These are phyloP conservation scores for Tetrahymena malaccensis DNA, from an alignment of 73 alveolate species.

Conservation along the genomic window DNA sequence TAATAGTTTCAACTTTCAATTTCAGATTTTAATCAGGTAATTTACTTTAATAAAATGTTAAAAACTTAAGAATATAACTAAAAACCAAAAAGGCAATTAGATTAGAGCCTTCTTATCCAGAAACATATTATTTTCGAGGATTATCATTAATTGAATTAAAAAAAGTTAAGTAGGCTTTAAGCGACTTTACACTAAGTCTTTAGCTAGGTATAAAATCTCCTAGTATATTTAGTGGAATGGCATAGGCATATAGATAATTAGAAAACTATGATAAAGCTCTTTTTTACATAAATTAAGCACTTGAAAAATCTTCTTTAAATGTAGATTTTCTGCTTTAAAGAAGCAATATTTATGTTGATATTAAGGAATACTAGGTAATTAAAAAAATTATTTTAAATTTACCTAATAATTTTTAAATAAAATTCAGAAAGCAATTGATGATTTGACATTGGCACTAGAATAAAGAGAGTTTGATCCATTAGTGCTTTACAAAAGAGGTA, in stretches of 20 bases:
- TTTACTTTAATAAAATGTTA: background rate
- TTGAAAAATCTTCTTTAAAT: conserved; percentile 43
- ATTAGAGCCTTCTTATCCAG: conserved; percentile 50
- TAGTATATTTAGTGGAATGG: conserved; percentile 73
- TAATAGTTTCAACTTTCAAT: conserved; percentile 67
- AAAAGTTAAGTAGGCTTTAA: conserved; percentile 55
- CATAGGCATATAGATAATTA: conserved; percentile 58
- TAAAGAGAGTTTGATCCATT: conserved; percentile 64
- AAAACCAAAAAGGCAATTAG: conserved; percentile 36
- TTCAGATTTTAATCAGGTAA: conserved; percentile 53
- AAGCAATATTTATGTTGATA: conserved; percentile 54
- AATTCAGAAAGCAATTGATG: conserved; percentile 52
- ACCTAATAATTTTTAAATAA: background rate
- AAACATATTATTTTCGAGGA: conserved; percentile 77
- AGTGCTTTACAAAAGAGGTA: conserved; percentile 68
- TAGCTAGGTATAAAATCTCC: conserved; percentile 49
- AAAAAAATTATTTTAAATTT: background rate
- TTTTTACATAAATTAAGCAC: conserved; percentile 54
- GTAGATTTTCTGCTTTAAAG: conserved; percentile 65
- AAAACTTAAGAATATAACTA: background rate
- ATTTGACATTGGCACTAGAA: conserved; percentile 55
- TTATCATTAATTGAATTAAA: conserved; percentile 60
- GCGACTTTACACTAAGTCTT: conserved; percentile 54
- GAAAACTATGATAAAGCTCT: conserved; percentile 77
- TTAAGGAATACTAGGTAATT: conserved; percentile 19